Evolutionary conservation across 805 yeast species (phyloP).

Genomic region (Candida coquimbonensis): DNA sequence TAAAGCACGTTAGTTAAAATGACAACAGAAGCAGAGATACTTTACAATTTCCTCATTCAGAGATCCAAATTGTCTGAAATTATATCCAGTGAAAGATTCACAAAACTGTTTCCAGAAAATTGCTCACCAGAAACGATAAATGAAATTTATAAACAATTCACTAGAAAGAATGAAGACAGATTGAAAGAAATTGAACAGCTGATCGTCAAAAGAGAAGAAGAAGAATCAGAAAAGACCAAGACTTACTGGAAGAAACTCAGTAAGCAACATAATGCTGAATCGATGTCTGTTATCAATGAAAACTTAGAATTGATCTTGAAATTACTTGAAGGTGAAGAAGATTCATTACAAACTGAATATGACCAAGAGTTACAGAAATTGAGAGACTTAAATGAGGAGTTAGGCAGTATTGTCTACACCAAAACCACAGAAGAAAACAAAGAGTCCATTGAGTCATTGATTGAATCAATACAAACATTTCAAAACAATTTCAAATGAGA

Average conservation of each 20-base stretch:
- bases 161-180: too few relatives aligned
- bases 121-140: too few relatives aligned
- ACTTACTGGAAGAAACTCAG: not conserved
- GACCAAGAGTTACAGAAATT: slow-evolving; percentile 1
- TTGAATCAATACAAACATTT: slow-evolving; percentile 14
- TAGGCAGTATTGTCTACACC: slow-evolving; percentile 20
- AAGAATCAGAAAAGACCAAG: slow-evolving; percentile 1
- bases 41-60: too few relatives aligned
- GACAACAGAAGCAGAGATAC: too few relatives aligned
- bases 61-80: too few relatives aligned
- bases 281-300: slow-evolving; percentile 6
- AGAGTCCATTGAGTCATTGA: slow-evolving; percentile 13
- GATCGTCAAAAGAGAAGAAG: not conserved
- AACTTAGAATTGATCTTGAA: slow-evolving; percentile 24
- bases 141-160: too few relatives aligned
- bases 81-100: too few relatives aligned
- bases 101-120: too few relatives aligned
- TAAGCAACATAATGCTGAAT: not conserved
- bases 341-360: slow-evolving; percentile 19
- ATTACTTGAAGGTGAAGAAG: slow-evolving; percentile 23
- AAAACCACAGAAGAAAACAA: not conserved
- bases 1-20: too few relatives aligned
- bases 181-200: slow-evolving; percentile 1
- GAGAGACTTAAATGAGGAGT: slow-evolving; percentile 14
- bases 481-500: slow-evolving; percentile 3